These are phyloP conservation scores for Aspergillus amoenus DNA, from an alignment of 2,329 filamentous ascomycete genomes.

Conservation along the genomic window DNA sequence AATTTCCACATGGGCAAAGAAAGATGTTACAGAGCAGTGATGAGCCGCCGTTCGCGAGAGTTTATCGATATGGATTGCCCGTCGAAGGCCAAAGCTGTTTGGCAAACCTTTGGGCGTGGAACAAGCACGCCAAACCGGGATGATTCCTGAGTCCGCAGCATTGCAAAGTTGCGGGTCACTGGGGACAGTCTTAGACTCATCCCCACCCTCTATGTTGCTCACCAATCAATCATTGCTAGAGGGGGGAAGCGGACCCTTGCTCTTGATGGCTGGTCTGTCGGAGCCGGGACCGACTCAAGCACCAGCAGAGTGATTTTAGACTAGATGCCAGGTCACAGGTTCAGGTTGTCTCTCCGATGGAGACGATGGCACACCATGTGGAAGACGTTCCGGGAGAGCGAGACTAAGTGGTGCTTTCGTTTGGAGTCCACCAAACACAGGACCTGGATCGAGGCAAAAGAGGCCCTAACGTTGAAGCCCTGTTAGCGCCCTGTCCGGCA, in stretches of 20 bases:
- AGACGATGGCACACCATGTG: slow-evolving; percentile 24
- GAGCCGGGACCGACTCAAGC: slow-evolving; percentile 16
- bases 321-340: background rate
- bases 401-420: slow-evolving; percentile 24
- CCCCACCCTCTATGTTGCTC: slow-evolving; percentile 19
- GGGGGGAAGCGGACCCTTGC: slow-evolving; percentile 13
- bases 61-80: background rate
- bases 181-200: slow-evolving; percentile 14
- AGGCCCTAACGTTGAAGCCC: slow-evolving; percentile 19
- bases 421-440: slow-evolving; percentile 29
- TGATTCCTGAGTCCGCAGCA: slow-evolving; percentile 11
- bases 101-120: slow-evolving; percentile 27
- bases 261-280: slow-evolving; percentile 17
- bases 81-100: slow-evolving; percentile 5
- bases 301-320: background rate
- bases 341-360: slow-evolving; percentile 11
- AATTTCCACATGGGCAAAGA: background rate
- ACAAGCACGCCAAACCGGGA: slow-evolving; percentile 16
- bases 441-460: slow-evolving; percentile 21
- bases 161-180: slow-evolving; percentile 23
- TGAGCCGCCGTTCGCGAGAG: slow-evolving; percentile 5
- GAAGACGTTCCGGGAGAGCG: slow-evolving; percentile 23
- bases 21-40: background rate
- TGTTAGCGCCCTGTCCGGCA: slow-evolving; percentile 31
- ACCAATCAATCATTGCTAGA: slow-evolving; percentile 22